These are phyloP conservation scores for Globisporangium perplexum DNA, from an alignment of 352 stramenopile species.

Conservation along the genomic window DNA sequence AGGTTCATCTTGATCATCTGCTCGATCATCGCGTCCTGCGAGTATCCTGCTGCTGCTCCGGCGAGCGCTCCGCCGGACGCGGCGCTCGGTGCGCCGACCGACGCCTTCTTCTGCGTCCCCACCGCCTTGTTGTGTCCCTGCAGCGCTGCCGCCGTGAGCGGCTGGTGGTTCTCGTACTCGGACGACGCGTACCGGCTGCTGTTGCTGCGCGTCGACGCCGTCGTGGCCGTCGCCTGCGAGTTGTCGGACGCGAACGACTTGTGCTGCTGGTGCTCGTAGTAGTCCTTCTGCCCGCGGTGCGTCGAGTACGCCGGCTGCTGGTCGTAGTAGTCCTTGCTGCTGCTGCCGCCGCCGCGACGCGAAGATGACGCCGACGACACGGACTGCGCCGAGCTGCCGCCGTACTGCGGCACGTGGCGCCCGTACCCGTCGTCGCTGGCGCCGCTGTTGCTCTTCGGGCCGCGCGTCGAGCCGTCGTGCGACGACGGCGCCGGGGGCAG, in stretches of 20 bases:
- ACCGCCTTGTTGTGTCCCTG: conserved; percentile 5
- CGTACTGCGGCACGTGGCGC: conserved; percentile 10
- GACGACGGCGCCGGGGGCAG: conserved; percentile 4
- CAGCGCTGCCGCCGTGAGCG: conserved; percentile 4
- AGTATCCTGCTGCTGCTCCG: conserved; percentile 10
- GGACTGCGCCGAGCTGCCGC: conserved; percentile 3
- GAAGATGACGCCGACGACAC: not conserved
- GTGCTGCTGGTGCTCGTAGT: conserved; percentile 11
- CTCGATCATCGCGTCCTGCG: conserved; percentile 51
- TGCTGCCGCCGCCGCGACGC: conserved; percentile 13
- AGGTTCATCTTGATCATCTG: conserved; percentile 79
- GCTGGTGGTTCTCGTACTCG: conserved; percentile 16
- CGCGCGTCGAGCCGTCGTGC: conserved; percentile 3
- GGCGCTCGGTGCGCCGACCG: conserved; percentile 1
- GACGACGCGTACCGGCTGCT: conserved; percentile 13
- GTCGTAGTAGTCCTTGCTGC: conserved; percentile 11
- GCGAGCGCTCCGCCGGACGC: not conserved
- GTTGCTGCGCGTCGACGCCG: conserved; percentile 10
- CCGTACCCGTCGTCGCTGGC: conserved; percentile 1
- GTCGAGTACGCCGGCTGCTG: conserved; percentile 16
- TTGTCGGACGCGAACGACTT: conserved; percentile 19
- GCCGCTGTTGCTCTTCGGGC: conserved; percentile 3
- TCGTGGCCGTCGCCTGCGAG: conserved; percentile 12
- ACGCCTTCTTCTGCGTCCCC: conserved; percentile 4
- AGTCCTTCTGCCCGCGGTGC: conserved; percentile 8